Evolutionary conservation across 345 rosid species (phyloP), one percentile per base, ranked within the genome.

Genomic region (Salix dunnii): DNA sequence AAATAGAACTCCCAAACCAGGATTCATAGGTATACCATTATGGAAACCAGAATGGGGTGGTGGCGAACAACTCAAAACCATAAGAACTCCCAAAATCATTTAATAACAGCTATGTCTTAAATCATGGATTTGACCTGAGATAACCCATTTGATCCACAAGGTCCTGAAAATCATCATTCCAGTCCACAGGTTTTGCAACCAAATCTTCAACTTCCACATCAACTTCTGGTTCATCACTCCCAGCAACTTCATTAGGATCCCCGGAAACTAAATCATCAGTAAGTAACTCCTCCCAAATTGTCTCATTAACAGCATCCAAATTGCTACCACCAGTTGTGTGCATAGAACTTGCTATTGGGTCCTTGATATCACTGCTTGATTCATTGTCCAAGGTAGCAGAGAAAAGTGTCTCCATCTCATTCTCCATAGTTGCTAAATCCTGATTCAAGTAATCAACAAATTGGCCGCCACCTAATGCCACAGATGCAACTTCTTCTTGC

Each of bases 71-170:
- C 82, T 75, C 62, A 74, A 64, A 76, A 74, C 46, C 51, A 42
- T 31, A 46, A 30, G 6, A 49, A 4, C 1, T 16, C 48, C 28
- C 53, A 48, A 4, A 68, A 42, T 69, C 78, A 51, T 43, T 51
- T 75, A 12, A 14, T 63, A 31, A 33, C 76, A 42, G 70, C 64
- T 46, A 38, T 20, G 53, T 53, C 33, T 53, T 75, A 63, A 35
- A 3, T 88, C 81, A 86, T 62, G 90, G 88, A 35, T 82, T 81
- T 20, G 94, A 85, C 81, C 87, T 79, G 43, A 94, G 86, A 80
- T 74, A 88, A 14, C 84, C 91, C 86, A 92, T 83, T 77, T 91
- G 94, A 87, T 90, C 97, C 7, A 85, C 91, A 16, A 94, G 85
- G 21, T 89, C 90, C 18, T 78, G 89, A 46, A 92, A 67, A 31